phyloP scores from a whole-genome alignment of 345 rosid genomes.

The Conringia planisiliqua region DNA sequence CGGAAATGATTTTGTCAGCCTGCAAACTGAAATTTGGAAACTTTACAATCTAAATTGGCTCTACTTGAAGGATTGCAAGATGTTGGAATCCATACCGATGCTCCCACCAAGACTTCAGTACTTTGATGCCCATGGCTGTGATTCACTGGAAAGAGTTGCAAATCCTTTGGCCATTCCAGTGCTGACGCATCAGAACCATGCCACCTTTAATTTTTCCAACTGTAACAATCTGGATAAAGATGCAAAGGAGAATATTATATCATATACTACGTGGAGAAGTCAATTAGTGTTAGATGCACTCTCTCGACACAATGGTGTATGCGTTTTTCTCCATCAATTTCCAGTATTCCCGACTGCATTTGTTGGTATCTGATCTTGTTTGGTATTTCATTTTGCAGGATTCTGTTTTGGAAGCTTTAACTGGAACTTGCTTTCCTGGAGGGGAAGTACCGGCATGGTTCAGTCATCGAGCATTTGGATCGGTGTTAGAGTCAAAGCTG shows the following conservation, averaged over 20 bases:
- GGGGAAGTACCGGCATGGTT: neutral
- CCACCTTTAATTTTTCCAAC: slow-evolving; percentile 5
- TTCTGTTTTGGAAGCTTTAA: neutral
- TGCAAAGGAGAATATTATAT: neutral
- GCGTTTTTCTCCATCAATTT: neutral
- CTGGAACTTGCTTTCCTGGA: slow-evolving; percentile 16
- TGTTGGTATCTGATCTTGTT: neutral
- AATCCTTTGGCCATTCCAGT: neutral
- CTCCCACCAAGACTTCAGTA: slow-evolving; percentile 10
- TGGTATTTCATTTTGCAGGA: neutral
- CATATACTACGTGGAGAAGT: neutral
- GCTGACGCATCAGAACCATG: neutral
- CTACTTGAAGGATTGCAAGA: neutral
- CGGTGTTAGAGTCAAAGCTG: neutral
- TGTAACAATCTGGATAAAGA: neutral
- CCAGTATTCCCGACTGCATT: neutral
- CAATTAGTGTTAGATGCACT: neutral
- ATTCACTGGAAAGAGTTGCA: neutral
- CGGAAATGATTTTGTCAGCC: slow-evolving; percentile 1
- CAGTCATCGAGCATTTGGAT: neutral
- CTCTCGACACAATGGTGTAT: neutral
- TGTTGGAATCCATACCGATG: neutral
- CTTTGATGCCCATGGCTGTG: slow-evolving; percentile 9
- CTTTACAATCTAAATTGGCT: neutral
- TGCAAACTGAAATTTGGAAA: neutral